Base-by-base conservation (phyloP, 2,329 filamentous ascomycete species). In the Trichoderma citrinoviride region DNA sequence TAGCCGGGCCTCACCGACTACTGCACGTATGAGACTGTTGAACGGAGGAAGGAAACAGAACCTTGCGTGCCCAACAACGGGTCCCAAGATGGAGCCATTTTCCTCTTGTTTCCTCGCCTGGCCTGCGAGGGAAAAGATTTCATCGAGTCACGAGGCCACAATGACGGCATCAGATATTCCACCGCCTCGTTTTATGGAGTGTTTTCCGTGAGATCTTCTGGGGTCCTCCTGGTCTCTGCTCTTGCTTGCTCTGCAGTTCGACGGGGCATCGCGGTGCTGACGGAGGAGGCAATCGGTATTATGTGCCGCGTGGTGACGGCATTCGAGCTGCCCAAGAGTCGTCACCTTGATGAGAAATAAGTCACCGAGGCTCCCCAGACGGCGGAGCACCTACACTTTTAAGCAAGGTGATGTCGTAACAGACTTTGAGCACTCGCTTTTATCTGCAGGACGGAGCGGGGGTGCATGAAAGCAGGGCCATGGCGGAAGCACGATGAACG, bases 91-190 rank as follows among this genome's bases (percentile, higher is more conserved):
- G 65, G 61, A 55, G 55, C 61, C 41, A 23, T 54, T 58, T 61
- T 17, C 7, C 21, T 54, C 37, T 53, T 53, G 29, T 54, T 54
- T 54, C 29, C 29, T 64, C 46, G 29, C 46, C 47, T 62, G 41
- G 49, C 17, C 58, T 62, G 58, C 19, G 49, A 62, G 49, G 25
- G 40, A 33, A 60, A 61, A 60, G 61, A 21, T n/a, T 37, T 53
- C 41, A 49, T 64, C 49, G 65, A 66, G 65, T 66, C 65, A 66
- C 65, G 47, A 62, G 64, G 56, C 50, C 62, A 37, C 68, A 50
- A 55, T 65, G 19, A 69, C 63, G 37, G 68, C 68, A 52, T 69
- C 64, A 41, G 53, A 50, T 64, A 50, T 44, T 49, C 61, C 61
- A 66, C 61, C 65, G 65, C 61, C 61, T 37, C 33, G 33, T 40